Percentiles rank a stretch among this genome's conserved stretches.
These are phyloP conservation scores for Beta vulgaris DNA, from an alignment of 148 eudicot species.

Conservation along the genomic window DNA sequence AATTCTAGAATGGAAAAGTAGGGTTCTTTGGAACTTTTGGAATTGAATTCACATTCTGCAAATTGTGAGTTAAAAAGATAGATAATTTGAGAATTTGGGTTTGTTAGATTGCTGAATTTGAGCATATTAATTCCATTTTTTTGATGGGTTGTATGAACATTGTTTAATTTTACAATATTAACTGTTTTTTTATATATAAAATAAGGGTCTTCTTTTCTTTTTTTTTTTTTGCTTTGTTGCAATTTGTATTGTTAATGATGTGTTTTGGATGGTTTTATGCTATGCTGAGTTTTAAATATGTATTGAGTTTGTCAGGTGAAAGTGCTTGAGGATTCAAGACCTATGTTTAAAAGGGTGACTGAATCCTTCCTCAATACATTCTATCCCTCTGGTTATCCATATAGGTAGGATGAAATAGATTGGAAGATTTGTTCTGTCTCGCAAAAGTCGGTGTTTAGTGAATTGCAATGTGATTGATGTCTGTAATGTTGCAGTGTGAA, in stretches of 20 bases:
- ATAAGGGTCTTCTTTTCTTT: neutral
- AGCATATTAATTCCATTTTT: too few species aligned
- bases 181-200: neutral
- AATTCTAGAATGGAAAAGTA: neutral
- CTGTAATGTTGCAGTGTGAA: constrained; percentile 65
- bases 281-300: neutral
- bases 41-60: too few species aligned
- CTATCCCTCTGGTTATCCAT: constrained; percentile 96
- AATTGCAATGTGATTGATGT: constrained; percentile 9
- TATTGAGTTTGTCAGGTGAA: constrained; percentile 43
- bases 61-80: too few species aligned
- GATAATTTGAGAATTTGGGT: too few species aligned
- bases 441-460: neutral
- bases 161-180: too few species aligned
- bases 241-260: neutral
- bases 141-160: too few species aligned
- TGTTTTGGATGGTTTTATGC: neutral
- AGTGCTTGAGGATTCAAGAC: constrained; percentile 74
- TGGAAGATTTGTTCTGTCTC: neutral
- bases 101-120: too few species aligned
- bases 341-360: constrained; percentile 46
- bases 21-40: too few species aligned
- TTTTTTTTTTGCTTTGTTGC: neutral
- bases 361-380: constrained; percentile 84
- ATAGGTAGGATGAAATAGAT: constrained; percentile 49